These are phyloP conservation scores for Arthrobotrys sphaeroides DNA, from an alignment of 2,329 filamentous ascomycete species.

Conservation along the genomic window DNA sequence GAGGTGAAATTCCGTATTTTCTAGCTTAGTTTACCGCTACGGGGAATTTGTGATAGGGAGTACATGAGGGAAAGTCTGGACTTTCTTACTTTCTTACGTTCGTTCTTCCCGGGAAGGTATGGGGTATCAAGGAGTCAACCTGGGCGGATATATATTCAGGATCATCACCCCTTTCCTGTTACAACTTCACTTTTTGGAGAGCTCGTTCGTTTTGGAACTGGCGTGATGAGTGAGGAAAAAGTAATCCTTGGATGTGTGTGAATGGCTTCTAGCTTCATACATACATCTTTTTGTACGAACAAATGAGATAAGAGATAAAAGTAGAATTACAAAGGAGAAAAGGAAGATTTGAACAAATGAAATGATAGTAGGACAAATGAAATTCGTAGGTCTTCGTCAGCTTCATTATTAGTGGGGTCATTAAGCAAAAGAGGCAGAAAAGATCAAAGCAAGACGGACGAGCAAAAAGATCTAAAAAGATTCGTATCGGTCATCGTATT, in stretches of 20 bases:
- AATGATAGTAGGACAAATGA: conserved; percentile 48
- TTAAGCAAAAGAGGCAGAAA: conserved; percentile 57
- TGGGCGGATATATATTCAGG: conserved; percentile 10
- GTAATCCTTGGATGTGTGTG: conserved; percentile 5
- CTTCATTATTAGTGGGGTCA: conserved; percentile 59
- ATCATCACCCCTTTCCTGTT: not conserved
- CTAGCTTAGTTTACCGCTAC: not conserved
- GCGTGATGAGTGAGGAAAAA: not conserved
- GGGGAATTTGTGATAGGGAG: conserved; percentile 24
- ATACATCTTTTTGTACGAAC: conserved; percentile 16
- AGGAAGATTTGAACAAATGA: conserved; percentile 55
- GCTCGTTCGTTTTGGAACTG: not conserved
- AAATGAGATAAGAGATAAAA: conserved; percentile 57
- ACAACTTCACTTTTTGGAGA: not conserved
- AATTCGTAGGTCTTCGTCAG: conserved; percentile 58
- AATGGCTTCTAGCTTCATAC: conserved; percentile 3
- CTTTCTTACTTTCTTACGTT: not conserved
- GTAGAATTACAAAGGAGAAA: conserved; percentile 58
- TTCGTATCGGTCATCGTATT: conserved; percentile 48
- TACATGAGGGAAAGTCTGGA: not conserved
- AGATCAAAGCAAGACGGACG: conserved; percentile 57
- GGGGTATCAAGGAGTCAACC: not conserved
- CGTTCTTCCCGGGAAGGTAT: too few species aligned
- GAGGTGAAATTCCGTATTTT: not conserved
- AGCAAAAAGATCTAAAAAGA: conserved; percentile 58